Conservation (phyloP, 176 grass and related monocot genomes). For the Carex littledalei region DNA sequence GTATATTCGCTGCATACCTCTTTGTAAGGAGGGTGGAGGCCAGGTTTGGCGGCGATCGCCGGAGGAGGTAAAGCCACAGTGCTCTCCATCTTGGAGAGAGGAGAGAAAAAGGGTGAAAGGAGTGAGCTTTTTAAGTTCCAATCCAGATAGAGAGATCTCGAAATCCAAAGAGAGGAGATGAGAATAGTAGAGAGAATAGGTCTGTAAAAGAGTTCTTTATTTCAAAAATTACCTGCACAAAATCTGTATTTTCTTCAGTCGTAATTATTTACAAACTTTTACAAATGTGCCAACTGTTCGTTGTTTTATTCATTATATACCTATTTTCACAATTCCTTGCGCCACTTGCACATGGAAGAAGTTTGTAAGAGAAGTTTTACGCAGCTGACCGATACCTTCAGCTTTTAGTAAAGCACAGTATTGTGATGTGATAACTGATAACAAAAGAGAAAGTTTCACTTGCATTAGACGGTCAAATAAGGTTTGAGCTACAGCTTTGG, state of each 20-base stretch:
- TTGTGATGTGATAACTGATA: neutral
- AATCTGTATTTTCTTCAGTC: neutral
- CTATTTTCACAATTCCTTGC: neutral
- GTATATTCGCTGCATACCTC: neutral
- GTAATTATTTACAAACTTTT: neutral
- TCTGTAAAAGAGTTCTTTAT: constrained; percentile 1
- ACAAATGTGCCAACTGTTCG: neutral
- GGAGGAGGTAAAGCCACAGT: neutral
- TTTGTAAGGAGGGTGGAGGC: constrained; percentile 26
- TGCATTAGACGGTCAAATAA: neutral
- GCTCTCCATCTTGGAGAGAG: constrained; percentile 3
- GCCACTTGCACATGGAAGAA: neutral
- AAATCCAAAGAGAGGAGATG: neutral
- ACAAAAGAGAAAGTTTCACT: neutral
- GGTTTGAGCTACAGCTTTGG: neutral
- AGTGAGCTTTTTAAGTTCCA: neutral
- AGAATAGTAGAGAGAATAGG: neutral
- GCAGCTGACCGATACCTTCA: neutral
- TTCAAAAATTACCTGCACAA: neutral
- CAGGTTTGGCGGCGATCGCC: neutral
- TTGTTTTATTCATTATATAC: neutral
- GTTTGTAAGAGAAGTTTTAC: neutral
- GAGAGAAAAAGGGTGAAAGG: neutral
- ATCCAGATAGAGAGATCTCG: neutral
- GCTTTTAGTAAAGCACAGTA: neutral